Evolutionary conservation across 176 grass and related monocot genomes (phyloP).

Genomic region (Alopecurus myosuroides): DNA sequence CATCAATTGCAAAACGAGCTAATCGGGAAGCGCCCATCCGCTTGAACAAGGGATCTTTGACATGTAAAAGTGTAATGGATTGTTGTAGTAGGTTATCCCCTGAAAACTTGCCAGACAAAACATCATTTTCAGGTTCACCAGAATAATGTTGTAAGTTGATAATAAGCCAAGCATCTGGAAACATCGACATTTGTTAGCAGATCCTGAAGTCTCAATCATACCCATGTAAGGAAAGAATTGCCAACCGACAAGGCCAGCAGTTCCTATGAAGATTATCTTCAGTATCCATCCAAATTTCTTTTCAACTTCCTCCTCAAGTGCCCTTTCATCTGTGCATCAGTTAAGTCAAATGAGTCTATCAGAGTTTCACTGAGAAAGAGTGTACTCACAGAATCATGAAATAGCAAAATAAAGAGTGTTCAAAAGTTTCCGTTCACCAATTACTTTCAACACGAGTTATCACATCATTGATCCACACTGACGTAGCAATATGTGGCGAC

Average conservation of each 20-base stretch:
- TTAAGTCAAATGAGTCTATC: constrained; percentile 15
- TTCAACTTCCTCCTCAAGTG: constrained; percentile 88
- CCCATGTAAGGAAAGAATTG: constrained; percentile 99
- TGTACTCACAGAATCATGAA: background rate
- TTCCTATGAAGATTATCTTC: constrained; percentile 78
- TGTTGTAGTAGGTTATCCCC: constrained; percentile 85
- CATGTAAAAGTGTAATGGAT: constrained; percentile 84
- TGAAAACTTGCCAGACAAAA: constrained; percentile 46
- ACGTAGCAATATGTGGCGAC: background rate
- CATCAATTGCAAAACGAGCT: constrained; percentile 79
- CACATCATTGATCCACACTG: background rate
- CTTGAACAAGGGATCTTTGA: constrained; percentile 96
- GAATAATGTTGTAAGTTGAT: background rate
- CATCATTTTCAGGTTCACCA: constrained; percentile 15
- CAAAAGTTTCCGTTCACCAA: background rate
- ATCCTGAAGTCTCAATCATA: constrained; percentile 16
- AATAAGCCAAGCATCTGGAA: background rate
- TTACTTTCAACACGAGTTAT: background rate
- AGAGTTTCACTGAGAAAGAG: background rate
- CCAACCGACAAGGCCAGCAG: constrained; percentile 72
- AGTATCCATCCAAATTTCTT: constrained; percentile 90
- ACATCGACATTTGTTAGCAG: background rate
- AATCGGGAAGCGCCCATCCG: constrained; percentile 84
- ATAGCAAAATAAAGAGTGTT: background rate
- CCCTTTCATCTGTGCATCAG: constrained; percentile 53